Percentiles rank a stretch among this genome's conserved stretches.
These are phyloP conservation scores for Candida tunisiensis DNA, from an alignment of 1,139 yeast species.

Conservation along the genomic window DNA sequence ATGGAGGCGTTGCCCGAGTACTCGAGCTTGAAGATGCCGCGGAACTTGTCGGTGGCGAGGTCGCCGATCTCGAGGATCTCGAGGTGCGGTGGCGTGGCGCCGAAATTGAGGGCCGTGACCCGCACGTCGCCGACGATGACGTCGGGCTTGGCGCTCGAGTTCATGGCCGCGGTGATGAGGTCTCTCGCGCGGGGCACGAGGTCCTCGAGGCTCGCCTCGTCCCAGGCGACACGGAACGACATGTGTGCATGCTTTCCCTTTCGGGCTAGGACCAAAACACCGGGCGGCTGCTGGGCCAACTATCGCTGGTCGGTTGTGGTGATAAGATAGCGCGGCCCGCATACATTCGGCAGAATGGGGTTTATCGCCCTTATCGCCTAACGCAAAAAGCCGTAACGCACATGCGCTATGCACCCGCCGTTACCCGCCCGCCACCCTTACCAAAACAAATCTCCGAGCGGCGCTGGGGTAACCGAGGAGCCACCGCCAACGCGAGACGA, in stretches of 20 bases:
- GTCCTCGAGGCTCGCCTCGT: constrained; percentile 43
- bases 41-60: constrained; percentile 57
- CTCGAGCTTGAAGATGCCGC: constrained; percentile 73
- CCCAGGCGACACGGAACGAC: constrained; percentile 10
- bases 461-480: too few species aligned
- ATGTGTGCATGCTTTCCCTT: constrained; percentile 2
- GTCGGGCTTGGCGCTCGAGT: constrained; percentile 49
- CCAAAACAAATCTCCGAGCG: too few species aligned
- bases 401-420: not conserved
- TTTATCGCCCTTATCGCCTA: not conserved
- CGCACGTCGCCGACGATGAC: constrained; percentile 59
- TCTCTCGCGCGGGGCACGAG: constrained; percentile 52
- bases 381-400: not conserved
- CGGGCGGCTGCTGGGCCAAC: not conserved
- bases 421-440: too few species aligned
- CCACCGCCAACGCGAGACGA: too few species aligned
- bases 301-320: not conserved
- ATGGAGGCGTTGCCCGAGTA: constrained; percentile 71
- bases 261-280: not conserved
- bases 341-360: not conserved
- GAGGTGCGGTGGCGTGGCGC: constrained; percentile 59
- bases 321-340: not conserved
- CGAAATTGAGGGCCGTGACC: constrained; percentile 63
- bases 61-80: constrained; percentile 83
- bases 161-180: constrained; percentile 59